phyloP scores from a whole-genome alignment of 805 yeast genomes.

The Lipomyces sp. region DNA sequence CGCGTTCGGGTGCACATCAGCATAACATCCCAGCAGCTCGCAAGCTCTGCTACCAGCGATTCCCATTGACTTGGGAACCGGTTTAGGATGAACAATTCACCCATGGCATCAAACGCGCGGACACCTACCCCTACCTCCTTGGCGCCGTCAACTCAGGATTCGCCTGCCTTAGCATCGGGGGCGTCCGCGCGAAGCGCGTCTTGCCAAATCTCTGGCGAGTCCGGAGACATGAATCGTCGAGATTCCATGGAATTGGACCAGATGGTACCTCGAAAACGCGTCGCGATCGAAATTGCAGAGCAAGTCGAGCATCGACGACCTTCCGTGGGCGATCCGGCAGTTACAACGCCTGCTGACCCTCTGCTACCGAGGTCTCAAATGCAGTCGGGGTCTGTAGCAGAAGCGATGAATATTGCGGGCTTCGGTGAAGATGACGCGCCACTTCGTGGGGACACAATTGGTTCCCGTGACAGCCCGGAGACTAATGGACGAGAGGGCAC shows the following conservation, averaged over 20 bases:
- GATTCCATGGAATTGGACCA: conserved; percentile 32
- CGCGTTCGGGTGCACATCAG: too few species aligned
- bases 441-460: neutral
- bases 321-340: neutral
- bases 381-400: neutral
- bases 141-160: neutral
- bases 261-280: conserved; percentile 27
- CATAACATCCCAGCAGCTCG: neutral
- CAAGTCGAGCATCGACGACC: conserved; percentile 1
- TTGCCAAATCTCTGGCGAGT: neutral
- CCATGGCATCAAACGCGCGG: neutral
- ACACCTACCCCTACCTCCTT: neutral
- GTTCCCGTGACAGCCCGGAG: neutral
- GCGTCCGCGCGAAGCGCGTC: neutral
- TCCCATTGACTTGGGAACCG: neutral
- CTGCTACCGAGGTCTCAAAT: neutral
- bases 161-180: neutral
- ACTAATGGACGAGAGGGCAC: neutral
- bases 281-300: conserved; percentile 16
- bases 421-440: neutral
- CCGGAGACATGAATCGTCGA: conserved; percentile 19
- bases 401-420: neutral
- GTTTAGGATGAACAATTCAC: neutral
- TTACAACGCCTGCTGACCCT: neutral
- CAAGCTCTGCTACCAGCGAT: neutral